These are phyloP conservation scores for Sporodiniella umbellata DNA, from an alignment of 371 early-diverging fungal genomes.

Conservation along the genomic window DNA sequence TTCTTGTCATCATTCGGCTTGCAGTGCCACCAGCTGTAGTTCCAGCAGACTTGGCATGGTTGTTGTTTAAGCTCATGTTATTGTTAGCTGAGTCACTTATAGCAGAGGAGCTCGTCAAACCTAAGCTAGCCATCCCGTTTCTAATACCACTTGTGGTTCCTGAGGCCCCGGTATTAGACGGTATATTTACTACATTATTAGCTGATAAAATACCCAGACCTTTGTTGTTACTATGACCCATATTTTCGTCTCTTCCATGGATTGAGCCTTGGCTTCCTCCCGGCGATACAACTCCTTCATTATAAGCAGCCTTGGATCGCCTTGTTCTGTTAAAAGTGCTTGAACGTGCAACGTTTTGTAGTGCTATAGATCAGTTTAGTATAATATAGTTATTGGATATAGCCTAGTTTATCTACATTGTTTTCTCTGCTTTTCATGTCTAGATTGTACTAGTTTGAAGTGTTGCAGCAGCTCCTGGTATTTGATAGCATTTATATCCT, in stretches of 20 bases:
- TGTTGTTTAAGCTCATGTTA: neutral
- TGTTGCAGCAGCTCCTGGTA: slow-evolving; percentile 58
- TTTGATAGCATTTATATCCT: slow-evolving; percentile 30
- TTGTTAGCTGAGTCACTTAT: neutral
- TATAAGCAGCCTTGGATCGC: slow-evolving; percentile 12
- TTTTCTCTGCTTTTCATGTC: slow-evolving; percentile 55
- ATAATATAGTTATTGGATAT: too few relatives aligned
- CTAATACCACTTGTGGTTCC: slow-evolving; percentile 14
- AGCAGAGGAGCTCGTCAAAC: slow-evolving; percentile 3
- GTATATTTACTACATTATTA: neutral
- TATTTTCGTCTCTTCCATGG: slow-evolving; percentile 1
- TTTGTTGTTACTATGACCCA: slow-evolving; percentile 6
- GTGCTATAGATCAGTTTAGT: slow-evolving; percentile 3
- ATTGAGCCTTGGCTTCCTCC: neutral
- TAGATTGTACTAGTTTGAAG: slow-evolving; percentile 55
- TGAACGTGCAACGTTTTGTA: slow-evolving; percentile 17
- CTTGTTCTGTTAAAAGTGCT: slow-evolving; percentile 5
- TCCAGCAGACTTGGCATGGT: neutral
- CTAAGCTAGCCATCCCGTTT: slow-evolving; percentile 20
- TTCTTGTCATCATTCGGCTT: slow-evolving; percentile 6
- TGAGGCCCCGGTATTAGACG: neutral
- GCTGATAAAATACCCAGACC: slow-evolving; percentile 10
- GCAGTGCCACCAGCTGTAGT: neutral
- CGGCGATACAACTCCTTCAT: neutral
- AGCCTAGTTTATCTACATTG: slow-evolving; percentile 21